These are phyloP conservation scores for Lizonia empirigonia DNA, from an alignment of 2,329 filamentous ascomycete genomes.

Conservation along the genomic window DNA sequence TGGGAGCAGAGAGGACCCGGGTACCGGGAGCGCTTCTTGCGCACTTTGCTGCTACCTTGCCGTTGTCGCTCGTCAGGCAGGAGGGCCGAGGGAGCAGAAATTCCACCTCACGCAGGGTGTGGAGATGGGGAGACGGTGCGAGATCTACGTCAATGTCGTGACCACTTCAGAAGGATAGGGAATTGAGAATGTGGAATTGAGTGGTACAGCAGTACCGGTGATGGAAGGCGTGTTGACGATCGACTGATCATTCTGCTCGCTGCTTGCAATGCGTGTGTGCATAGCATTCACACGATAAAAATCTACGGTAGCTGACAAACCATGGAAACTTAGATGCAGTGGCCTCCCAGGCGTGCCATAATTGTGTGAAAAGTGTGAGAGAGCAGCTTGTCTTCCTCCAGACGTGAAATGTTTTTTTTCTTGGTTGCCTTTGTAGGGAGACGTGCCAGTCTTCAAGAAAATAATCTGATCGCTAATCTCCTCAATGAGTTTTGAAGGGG, in stretches of 20 bases:
- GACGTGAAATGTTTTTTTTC: too few relatives aligned
- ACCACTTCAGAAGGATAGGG: conserved; percentile 41
- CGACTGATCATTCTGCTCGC: not conserved
- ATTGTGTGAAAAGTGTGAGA: too few relatives aligned
- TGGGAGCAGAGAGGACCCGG: conserved; percentile 53
- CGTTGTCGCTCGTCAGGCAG: conserved; percentile 38
- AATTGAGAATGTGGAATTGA: conserved; percentile 49
- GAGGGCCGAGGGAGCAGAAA: conserved; percentile 1
- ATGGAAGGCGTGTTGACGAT: conserved; percentile 27
- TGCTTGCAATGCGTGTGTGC: not conserved
- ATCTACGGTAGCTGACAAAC: too few relatives aligned
- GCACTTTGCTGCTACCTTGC: conserved; percentile 51
- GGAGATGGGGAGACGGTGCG: conserved; percentile 56
- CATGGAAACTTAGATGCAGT: too few relatives aligned
- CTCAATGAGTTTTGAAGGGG: too few relatives aligned
- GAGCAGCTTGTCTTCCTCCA: too few relatives aligned
- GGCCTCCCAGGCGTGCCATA: too few relatives aligned
- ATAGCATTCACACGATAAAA: too few relatives aligned
- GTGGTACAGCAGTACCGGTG: conserved; percentile 50
- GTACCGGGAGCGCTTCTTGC: conserved; percentile 56
- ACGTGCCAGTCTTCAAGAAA: too few relatives aligned
- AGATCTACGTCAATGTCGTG: conserved; percentile 53
- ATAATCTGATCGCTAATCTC: too few relatives aligned
- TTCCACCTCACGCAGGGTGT: conserved; percentile 55
- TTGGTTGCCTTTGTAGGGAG: too few relatives aligned